Evolutionary conservation across 1,284 basidiomycete species (phyloP).

Genomic region (Fistulina hepatica): DNA sequence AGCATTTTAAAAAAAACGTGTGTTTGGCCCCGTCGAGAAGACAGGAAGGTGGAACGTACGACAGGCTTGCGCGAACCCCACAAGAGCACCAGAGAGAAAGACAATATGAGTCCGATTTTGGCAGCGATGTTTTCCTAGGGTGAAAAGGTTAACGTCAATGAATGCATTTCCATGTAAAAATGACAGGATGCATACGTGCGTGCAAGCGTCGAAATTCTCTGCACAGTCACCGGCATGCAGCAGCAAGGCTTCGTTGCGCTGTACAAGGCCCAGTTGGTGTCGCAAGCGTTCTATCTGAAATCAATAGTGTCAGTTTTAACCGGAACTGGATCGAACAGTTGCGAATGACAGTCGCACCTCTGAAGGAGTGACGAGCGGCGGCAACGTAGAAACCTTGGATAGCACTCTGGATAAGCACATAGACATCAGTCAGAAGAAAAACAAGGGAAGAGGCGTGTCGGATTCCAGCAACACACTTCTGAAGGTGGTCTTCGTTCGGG

Average conservation of each 20-base stretch:
- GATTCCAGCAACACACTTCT: slow-evolving; percentile 7
- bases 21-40: slow-evolving; percentile 8
- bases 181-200: slow-evolving; percentile 63
- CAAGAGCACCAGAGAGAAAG: slow-evolving; percentile 90
- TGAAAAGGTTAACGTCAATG: slow-evolving; percentile 5
- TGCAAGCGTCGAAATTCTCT: slow-evolving; percentile 88
- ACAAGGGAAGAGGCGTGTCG: no score
- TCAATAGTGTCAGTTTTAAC: slow-evolving; percentile 8
- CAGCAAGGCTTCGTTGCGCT: slow-evolving; percentile 84
- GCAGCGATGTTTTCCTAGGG: slow-evolving; percentile 81
- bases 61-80: slow-evolving; percentile 92
- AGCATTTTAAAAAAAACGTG: slow-evolving; percentile 3
- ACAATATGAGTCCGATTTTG: slow-evolving; percentile 89
- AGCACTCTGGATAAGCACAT: no score
- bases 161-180: slow-evolving; percentile 5
- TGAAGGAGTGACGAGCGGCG: slow-evolving; percentile 80
- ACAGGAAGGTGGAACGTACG: slow-evolving; percentile 29
- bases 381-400: slow-evolving; percentile 62
- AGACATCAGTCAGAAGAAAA: no score
- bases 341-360: slow-evolving; percentile 54
- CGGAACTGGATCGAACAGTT: no score
- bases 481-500: slow-evolving; percentile 37
- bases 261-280: slow-evolving; percentile 69
- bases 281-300: slow-evolving; percentile 80
- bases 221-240: slow-evolving; percentile 97